These are phyloP conservation scores for Phytophthora brassicae DNA, from an alignment of 352 stramenopile species.

Conservation along the genomic window DNA sequence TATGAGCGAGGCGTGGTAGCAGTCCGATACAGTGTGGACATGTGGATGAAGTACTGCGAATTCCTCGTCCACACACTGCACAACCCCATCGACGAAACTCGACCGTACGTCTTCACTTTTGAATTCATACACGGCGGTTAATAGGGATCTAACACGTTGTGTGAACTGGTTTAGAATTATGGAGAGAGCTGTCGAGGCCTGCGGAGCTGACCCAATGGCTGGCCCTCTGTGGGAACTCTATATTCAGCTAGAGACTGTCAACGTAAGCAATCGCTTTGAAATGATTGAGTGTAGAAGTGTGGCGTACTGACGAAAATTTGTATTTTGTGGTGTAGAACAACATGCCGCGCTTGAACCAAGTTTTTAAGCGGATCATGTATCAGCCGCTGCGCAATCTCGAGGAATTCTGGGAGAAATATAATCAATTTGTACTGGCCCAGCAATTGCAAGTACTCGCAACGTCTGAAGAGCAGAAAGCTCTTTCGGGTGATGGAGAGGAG, in stretches of 20 bases:
- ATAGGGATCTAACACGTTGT: background rate
- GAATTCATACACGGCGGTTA: background rate
- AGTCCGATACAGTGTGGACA: conserved; percentile 72
- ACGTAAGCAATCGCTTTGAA: conserved; percentile 37
- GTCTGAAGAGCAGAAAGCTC: conserved; percentile 56
- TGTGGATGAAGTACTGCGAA: conserved; percentile 87
- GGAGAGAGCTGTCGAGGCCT: conserved; percentile 57
- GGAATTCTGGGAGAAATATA: conserved; percentile 87
- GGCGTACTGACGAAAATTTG: background rate
- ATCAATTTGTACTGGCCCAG: conserved; percentile 80
- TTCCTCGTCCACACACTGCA: conserved; percentile 68
- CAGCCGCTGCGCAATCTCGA: conserved; percentile 76
- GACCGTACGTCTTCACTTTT: conserved; percentile 37
- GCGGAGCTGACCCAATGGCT: conserved; percentile 63
- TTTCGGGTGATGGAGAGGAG: conserved; percentile 53
- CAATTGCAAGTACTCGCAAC: conserved; percentile 64
- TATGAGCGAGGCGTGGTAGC: conserved; percentile 73
- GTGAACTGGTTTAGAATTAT: conserved; percentile 40
- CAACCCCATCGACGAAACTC: conserved; percentile 61
- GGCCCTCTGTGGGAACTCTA: conserved; percentile 78
- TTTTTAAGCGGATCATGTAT: conserved; percentile 80
- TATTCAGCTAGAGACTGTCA: conserved; percentile 78
- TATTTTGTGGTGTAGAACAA: conserved; percentile 56
- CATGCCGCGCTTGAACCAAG: conserved; percentile 75
- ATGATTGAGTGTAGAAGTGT: background rate